Base-by-base conservation (phyloP, 179 eudicot species). In the Corrigiola litoralis region DNA sequence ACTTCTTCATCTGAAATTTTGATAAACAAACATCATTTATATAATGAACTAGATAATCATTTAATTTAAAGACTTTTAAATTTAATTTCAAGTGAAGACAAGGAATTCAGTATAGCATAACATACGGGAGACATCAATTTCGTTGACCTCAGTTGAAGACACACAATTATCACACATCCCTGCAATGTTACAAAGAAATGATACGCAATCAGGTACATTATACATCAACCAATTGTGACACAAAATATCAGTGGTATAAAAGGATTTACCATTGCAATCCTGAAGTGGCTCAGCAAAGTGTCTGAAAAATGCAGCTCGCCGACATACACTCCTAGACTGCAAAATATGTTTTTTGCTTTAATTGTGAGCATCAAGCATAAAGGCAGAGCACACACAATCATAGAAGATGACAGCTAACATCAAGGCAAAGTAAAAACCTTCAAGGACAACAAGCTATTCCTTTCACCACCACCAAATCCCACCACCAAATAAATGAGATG, bases 91-190 rank as follows among this genome's bases (percentile, higher is more conserved):
- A 6, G 28, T 31, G 14, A n/a, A 29, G 9, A 59, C 3, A 42
- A 14, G 56, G 45, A 44, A 49, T 46, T 41, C 20, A 49, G 55
- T 25, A 8, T 61, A 68, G 41, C 46, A 73, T 40, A 38, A 75
- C 80, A 77, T 86, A 90, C 97, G 60, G 28, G 95, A 74, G 56
- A 72, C 95, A 79, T 91, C 95, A 54, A 84, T 66, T 73, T 88
- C 95, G 72, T 83, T 77, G 75, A 79, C 71, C 66, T 81, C 87
- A 59, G 65, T 66, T 40, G 78, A 70, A 68, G 69, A 78, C 32
- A 90, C 80, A 69, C 97, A 91, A 72, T 91, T 91, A 70, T 88
- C 97, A 64, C 97, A 91, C 97, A 91, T 86, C 68, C 95, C 97
- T 90, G 90, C 54, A 44, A 74, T 46, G 52, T 23, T 20, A 29